Base-by-base conservation (phyloP, 106 monocot species). In the Allium cepa region DNA sequence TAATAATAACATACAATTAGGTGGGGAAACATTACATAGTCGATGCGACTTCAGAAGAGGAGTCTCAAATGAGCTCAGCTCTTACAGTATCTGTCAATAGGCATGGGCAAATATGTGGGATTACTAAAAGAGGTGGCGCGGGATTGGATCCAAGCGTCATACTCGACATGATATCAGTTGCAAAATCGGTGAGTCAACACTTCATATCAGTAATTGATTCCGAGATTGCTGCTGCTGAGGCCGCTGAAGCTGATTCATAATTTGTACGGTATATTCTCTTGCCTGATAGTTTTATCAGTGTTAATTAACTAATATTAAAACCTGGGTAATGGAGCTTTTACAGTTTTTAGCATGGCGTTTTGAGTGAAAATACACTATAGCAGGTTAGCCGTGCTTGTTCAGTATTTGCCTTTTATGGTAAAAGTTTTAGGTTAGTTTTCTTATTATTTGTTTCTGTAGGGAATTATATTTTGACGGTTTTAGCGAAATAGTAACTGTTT, bases 61-160 rank as follows among this genome's bases (percentile, higher is more conserved):
- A 97, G 69, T 97, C 96, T 46, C 88, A 92, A 56, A 97, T 92
- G 92, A 97, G 89, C 70, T 89, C 92, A 7, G 97, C 92, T 3
- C 80, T 97, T 26, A 92, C 97, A 10, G 78, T 92, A 10, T 97
- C 92, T 47, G 89, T 92, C 52, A 92, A 92, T 47, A 84, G 84
- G 68, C 76, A 77, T 17, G 97, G 97, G 13, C 82, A 80, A n/a
- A 78, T 92, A 46, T 88, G 92, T 56, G 96, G 96, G 22, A 49
- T 96, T 67, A 86, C 78, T 26, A 96, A 92, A 69, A 74, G 86
- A 12, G 96, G 96, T 0, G 96, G 88, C 53, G 74, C 86, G 2
- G 92, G 92, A 8, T 72, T 96, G 70, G 91, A 96, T 51, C 88
- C 92, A 7, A 96, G 84, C 16, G 84, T 92, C 17, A 80, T 96